Conservation (phyloP, 495 filamentous ascomycete genomes). For the Penicillium steckii region DNA sequence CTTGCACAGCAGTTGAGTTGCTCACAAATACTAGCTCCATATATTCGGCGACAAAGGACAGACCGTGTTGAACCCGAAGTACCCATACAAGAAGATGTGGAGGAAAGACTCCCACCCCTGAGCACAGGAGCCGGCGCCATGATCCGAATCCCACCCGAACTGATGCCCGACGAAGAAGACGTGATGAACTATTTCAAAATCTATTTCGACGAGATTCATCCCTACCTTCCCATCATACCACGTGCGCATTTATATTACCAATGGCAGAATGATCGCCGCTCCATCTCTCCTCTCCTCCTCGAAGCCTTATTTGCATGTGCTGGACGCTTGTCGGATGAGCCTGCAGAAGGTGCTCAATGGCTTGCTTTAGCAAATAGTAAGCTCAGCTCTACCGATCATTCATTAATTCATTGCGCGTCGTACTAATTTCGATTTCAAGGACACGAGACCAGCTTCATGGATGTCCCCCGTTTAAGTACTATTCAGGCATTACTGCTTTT, state of each 20-base stretch:
- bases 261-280: constrained; percentile 82
- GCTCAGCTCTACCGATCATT: constrained; percentile 23
- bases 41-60: constrained; percentile 75
- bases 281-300: constrained; percentile 87
- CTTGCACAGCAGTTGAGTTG: constrained; percentile 1
- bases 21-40: constrained; percentile 61
- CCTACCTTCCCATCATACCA: constrained; percentile 93
- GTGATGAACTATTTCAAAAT: constrained; percentile 86
- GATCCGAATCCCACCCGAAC: constrained; percentile 85
- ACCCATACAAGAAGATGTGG: constrained; percentile 72
- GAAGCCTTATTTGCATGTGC: constrained; percentile 97
- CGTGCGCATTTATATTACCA: constrained; percentile 82
- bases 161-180: constrained; percentile 89
- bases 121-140: constrained; percentile 65
- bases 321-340: constrained; percentile 77
- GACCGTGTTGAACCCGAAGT: constrained; percentile 63
- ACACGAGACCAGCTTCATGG: constrained; percentile 95
- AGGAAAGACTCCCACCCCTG: constrained; percentile 69
- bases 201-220: constrained; percentile 90
- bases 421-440: constrained; percentile 50
- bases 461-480: constrained; percentile 88
- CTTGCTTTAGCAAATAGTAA: constrained; percentile 87
- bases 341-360: constrained; percentile 87
- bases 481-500: constrained; percentile 88
- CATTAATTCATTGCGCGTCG: not conserved